These are phyloP conservation scores for Porogramme epimiltina DNA, from an alignment of 1,284 basidiomycete genomes.

Conservation along the genomic window DNA sequence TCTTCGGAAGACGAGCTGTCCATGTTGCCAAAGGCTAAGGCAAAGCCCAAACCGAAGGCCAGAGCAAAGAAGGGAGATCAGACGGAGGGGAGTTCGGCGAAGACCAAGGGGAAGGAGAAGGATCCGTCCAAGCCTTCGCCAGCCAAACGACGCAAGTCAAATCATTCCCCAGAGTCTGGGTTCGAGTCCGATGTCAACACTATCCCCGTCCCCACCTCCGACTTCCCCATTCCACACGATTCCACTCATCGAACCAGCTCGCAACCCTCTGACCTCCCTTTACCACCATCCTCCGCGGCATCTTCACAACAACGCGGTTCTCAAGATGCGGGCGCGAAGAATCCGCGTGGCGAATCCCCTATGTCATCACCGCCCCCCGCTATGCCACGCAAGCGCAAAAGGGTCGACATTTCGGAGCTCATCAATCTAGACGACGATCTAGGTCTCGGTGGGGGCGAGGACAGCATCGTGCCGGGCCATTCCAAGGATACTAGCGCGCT, in stretches of 20 bases:
- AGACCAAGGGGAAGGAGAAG: constrained; percentile 4
- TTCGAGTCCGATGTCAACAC: constrained; percentile 28
- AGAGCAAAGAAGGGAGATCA: constrained; percentile 15
- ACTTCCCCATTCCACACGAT: constrained; percentile 16
- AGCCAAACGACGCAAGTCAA: constrained; percentile 19
- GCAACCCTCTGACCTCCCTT: constrained; percentile 35
- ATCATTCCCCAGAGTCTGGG: constrained; percentile 9
- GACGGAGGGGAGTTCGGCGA: constrained; percentile 4
- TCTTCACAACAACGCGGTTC: constrained; percentile 12
- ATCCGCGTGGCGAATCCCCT: constrained; percentile 18
- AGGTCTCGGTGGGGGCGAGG: constrained; percentile 18
- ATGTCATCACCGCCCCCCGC: constrained; percentile 29
- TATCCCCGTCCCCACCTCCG: constrained; percentile 32
- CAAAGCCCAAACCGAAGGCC: constrained; percentile 17
- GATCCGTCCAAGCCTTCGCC: constrained; percentile 9
- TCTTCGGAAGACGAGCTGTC: constrained; percentile 33
- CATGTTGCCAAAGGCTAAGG: constrained; percentile 18
- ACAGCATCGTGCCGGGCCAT: background rate
- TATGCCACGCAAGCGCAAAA: constrained; percentile 30
- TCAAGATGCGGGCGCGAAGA: background rate
- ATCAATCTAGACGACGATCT: constrained; percentile 1
- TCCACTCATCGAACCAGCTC: constrained; percentile 13
- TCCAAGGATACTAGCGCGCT: background rate
- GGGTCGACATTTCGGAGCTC: constrained; percentile 1
- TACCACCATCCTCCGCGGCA: constrained; percentile 26